phyloP scores from a whole-genome alignment of 2,329 filamentous ascomycete species.

The Graphium sp. region DNA sequence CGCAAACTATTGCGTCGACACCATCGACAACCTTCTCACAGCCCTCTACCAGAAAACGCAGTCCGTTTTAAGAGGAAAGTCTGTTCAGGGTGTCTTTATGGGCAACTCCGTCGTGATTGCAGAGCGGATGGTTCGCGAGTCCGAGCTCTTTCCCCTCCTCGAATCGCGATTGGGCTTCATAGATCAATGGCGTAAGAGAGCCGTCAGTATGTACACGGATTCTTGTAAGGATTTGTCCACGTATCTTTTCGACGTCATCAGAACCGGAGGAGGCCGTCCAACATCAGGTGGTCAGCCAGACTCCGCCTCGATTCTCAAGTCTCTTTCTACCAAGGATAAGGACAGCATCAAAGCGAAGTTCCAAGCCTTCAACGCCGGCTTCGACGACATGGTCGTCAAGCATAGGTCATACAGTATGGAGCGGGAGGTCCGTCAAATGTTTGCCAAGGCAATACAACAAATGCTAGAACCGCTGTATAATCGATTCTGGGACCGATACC shows the following conservation, averaged over 20 bases:
- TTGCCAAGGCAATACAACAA: slow-evolving; percentile 72
- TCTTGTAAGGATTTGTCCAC: slow-evolving; percentile 78
- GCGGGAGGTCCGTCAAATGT: slow-evolving; percentile 64
- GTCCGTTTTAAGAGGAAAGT: slow-evolving; percentile 57
- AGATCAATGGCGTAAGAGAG: slow-evolving; percentile 78
- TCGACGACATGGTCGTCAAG: slow-evolving; percentile 71
- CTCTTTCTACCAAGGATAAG: slow-evolving; percentile 75
- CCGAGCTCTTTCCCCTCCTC: slow-evolving; percentile 60
- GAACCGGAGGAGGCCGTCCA: slow-evolving; percentile 67
- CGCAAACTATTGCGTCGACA: slow-evolving; percentile 77
- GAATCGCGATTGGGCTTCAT: slow-evolving; percentile 48
- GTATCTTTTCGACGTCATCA: slow-evolving; percentile 77
- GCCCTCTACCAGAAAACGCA: slow-evolving; percentile 62
- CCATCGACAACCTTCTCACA: slow-evolving; percentile 63
- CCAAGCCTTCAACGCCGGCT: slow-evolving; percentile 72
- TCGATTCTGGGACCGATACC: slow-evolving; percentile 92
- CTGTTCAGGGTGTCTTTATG: slow-evolving; percentile 71
- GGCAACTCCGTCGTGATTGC: slow-evolving; percentile 77
- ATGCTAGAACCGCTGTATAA: slow-evolving; percentile 91
- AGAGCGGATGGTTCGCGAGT: slow-evolving; percentile 68
- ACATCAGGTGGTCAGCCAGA: slow-evolving; percentile 63
- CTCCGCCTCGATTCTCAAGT: slow-evolving; percentile 70
- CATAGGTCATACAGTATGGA: slow-evolving; percentile 86
- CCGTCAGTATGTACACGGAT: slow-evolving; percentile 64
- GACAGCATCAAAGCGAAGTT: slow-evolving; percentile 96